A percentile compares a stretch with the other conserved stretches of the same genome.
Evolutionary conservation across 2,329 filamentous ascomycete genomes (phyloP).

Genomic region (Aphanocladium album): DNA sequence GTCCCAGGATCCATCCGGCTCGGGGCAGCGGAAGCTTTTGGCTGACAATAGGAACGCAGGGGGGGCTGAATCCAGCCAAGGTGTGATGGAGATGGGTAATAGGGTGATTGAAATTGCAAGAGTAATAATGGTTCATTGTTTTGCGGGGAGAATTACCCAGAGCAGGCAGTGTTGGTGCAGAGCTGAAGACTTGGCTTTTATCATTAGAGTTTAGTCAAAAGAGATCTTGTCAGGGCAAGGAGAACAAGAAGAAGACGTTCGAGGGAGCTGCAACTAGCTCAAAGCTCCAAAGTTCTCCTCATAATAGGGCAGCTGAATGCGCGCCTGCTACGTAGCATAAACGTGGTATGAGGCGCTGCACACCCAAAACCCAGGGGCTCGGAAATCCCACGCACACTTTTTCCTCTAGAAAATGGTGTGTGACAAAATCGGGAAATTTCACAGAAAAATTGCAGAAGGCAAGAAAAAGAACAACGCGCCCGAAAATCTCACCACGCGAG

Average conservation of each 20-base stretch:
- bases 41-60: neutral
- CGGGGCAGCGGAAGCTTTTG: slow-evolving; percentile 12
- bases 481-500: slow-evolving; percentile 1
- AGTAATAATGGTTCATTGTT: neutral
- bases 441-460: neutral
- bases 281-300: too few relatives aligned
- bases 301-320: too few relatives aligned
- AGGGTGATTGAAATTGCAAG: neutral
- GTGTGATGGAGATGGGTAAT: neutral
- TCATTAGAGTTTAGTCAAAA: too few relatives aligned
- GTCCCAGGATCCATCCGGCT: slow-evolving; percentile 11
- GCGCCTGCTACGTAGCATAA: neutral
- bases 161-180: neutral
- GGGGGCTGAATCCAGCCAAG: neutral
- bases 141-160: neutral
- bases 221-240: too few relatives aligned
- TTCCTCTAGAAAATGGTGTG: too few relatives aligned
- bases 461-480: neutral
- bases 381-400: neutral
- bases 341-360: neutral
- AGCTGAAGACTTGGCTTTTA: too few relatives aligned
- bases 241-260: too few relatives aligned
- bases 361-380: neutral
- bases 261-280: too few relatives aligned
- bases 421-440: neutral